Evolutionary conservation across 352 stramenopile species (phyloP).

Genomic region (Pythium phragmitis): DNA sequence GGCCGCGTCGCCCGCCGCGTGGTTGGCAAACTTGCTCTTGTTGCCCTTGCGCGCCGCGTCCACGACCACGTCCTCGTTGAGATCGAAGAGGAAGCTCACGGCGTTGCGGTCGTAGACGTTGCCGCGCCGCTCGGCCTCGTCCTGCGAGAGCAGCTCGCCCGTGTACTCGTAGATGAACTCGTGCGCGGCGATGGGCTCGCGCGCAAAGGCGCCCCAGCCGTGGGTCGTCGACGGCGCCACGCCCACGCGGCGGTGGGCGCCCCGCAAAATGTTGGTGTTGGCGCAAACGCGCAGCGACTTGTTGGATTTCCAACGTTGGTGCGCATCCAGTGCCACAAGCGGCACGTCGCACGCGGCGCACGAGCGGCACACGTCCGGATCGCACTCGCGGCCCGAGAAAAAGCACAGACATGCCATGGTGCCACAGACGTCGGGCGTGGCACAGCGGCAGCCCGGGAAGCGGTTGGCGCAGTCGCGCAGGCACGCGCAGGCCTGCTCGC

Average conservation of each 20-base stretch:
- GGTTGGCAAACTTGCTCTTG: slow-evolving; percentile 95
- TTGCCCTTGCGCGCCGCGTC: slow-evolving; percentile 95
- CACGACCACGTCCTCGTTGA: slow-evolving; percentile 91
- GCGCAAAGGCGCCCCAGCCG: slow-evolving; percentile 71
- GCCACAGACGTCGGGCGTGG: slow-evolving; percentile 43
- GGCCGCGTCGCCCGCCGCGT: slow-evolving; percentile 54
- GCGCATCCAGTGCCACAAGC: slow-evolving; percentile 33
- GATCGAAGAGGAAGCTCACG: slow-evolving; percentile 93
- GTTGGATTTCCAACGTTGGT: slow-evolving; percentile 24
- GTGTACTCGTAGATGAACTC: slow-evolving; percentile 89
- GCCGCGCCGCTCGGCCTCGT: slow-evolving; percentile 82
- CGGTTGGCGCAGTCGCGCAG: slow-evolving; percentile 69
- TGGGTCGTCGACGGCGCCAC: slow-evolving; percentile 64
- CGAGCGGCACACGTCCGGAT: slow-evolving; percentile 64
- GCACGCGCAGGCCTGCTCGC: slow-evolving; percentile 67
- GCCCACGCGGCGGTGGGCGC: slow-evolving; percentile 47
- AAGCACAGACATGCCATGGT: slow-evolving; percentile 68
- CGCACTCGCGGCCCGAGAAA: slow-evolving; percentile 65
- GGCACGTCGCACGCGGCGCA: slow-evolving; percentile 69
- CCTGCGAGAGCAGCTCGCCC: slow-evolving; percentile 90
- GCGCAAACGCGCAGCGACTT: slow-evolving; percentile 51
- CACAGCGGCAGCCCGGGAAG: slow-evolving; percentile 72
- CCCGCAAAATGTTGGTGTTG: slow-evolving; percentile 74
- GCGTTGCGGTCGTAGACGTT: slow-evolving; percentile 90
- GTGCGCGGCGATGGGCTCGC: slow-evolving; percentile 48